These are phyloP conservation scores for Chalciporus pseudorubinellus DNA, from an alignment of 768 basidiomycete species.

Conservation along the genomic window DNA sequence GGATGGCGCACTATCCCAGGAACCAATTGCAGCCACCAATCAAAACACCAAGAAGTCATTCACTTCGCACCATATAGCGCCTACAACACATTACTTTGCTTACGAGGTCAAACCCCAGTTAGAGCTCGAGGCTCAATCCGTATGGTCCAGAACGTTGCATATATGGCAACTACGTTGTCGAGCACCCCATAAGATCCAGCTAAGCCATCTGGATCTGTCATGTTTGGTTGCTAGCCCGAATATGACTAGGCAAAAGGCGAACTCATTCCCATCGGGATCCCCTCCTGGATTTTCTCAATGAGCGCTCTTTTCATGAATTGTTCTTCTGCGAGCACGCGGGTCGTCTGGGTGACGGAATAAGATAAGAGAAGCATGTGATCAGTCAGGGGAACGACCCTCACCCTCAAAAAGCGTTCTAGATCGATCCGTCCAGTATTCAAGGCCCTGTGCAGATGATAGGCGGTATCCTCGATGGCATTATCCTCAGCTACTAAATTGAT, in stretches of 20 bases:
- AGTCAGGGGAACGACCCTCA: conserved; percentile 38
- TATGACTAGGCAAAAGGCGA: conserved; percentile 40
- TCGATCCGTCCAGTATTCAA: conserved; percentile 90
- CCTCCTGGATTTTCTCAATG: conserved; percentile 81
- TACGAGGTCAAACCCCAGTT: conserved; percentile 23
- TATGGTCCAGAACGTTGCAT: conserved; percentile 31
- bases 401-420: conserved; percentile 91
- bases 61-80: conserved; percentile 22
- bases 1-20: conserved; percentile 24
- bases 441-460: conserved; percentile 94
- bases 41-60: conserved; percentile 23
- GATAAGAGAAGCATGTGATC: conserved; percentile 16
- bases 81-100: conserved; percentile 11
- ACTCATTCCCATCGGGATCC: conserved; percentile 51
- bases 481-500: conserved; percentile 99
- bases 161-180: conserved; percentile 39
- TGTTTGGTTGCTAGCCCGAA: conserved; percentile 30
- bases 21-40: conserved; percentile 27
- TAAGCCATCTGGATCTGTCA: conserved; percentile 24
- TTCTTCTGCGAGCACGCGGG: conserved; percentile 86
- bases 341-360: conserved; percentile 49
- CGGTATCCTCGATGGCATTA: conserved; percentile 96
- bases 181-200: conserved; percentile 30
- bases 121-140: conserved; percentile 17
- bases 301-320: conserved; percentile 97